Percentiles rank a stretch among this genome's conserved stretches.
Evolutionary conservation across 345 rosid species (phyloP).

Genomic region (Clarkia xantiana): DNA sequence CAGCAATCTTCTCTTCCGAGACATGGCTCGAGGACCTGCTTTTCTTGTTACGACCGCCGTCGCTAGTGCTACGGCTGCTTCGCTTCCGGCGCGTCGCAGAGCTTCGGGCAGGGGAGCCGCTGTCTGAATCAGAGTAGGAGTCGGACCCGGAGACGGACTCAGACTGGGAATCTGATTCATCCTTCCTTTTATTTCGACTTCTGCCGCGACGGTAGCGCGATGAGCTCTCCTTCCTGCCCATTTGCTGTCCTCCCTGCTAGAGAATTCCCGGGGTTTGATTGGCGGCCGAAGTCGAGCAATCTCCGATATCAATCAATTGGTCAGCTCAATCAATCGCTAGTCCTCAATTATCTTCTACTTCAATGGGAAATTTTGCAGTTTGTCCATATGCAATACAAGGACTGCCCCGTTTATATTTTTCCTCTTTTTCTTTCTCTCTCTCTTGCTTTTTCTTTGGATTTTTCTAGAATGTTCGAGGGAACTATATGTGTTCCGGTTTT

Average conservation of each 20-base stretch:
- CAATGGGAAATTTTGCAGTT: too few relatives aligned
- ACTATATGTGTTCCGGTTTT: too few relatives aligned
- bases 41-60: conserved; percentile 26
- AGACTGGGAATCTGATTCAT: conserved; percentile 10
- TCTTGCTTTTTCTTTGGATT: too few relatives aligned
- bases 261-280: background rate
- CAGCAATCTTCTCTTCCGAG: conserved; percentile 54
- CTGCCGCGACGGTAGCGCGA: background rate
- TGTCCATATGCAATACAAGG: too few relatives aligned
- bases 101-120: conserved; percentile 17
- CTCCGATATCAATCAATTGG: too few relatives aligned
- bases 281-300: too few relatives aligned
- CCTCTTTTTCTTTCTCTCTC: too few relatives aligned
- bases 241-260: background rate
- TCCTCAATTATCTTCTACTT: too few relatives aligned
- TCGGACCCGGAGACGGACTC: conserved; percentile 19
- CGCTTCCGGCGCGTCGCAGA: conserved; percentile 14
- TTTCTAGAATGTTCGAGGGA: too few relatives aligned
- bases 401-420: too few relatives aligned
- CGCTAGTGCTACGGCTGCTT: conserved; percentile 15
- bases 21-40: conserved; percentile 29
- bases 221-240: background rate
- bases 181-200: conserved; percentile 7
- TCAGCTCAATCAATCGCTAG: too few relatives aligned
- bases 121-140: conserved; percentile 10